Base-by-base conservation (phyloP, 345 rosid genomes). In the Clausena lansium region DNA sequence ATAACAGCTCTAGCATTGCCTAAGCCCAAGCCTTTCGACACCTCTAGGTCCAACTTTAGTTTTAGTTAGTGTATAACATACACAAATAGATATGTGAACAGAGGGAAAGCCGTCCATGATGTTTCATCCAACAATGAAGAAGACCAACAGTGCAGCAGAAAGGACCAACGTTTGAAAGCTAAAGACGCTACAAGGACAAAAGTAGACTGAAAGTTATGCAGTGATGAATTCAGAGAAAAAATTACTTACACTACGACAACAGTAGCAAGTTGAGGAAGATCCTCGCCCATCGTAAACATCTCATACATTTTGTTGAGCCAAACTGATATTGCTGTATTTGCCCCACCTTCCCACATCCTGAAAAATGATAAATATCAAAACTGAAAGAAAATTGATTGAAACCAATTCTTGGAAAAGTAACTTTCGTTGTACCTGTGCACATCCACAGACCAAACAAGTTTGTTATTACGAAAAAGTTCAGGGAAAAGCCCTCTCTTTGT, bases 301-400 rank as follows among this genome's bases (percentile, higher is more conserved):
- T 86, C 78, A 33, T 74, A 76, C 83, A 93, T 82, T 80, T 88
- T 65, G 75, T 93, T 91, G 62, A 94, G 85, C 99, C 97, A 96
- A 74, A 94, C 83, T 39, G 95, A 92, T 69, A 94, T 58, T 47
- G 99, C 91, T 7, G 95, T 86, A 75, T 78, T 90, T 78, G 91
- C 90, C 77, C 91, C 87, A 71, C 98, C 99, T 87, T 92, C 97
- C 88, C 91, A 96, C 94, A 94, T 89, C 84, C 99, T 96, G 89
- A 41, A 79, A 81, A 81, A 79, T 35, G 77, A 76, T 27, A 58
- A 69, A 81, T 28, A 70, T 82, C 54, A 82, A 78, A 15, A 73
- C 45, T 81, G 24, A 73, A 77, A 73, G 24, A 72, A 77, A 74
- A 78, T 36, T 28, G 59, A 73, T 67, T 68, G 38, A 60, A 79